A percentile compares a stretch with the other conserved stretches of the same genome.
These are phyloP conservation scores for Macadamia integrifolia DNA, from an alignment of 164 flowering plant genomes.

Conservation along the genomic window DNA sequence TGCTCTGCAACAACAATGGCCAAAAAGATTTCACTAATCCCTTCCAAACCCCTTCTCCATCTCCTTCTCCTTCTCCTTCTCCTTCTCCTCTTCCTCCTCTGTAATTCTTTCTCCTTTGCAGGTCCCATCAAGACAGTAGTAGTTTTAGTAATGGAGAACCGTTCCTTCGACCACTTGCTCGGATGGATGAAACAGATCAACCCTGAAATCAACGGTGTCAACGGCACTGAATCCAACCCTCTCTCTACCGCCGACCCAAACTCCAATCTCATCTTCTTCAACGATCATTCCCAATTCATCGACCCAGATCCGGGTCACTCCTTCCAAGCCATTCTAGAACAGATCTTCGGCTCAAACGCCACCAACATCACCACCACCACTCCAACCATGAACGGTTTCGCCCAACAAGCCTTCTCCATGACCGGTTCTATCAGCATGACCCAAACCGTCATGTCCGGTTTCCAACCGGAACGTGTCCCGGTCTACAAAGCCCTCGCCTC, in stretches of 20 bases:
- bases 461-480: constrained; percentile 44
- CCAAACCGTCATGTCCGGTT: constrained; percentile 61
- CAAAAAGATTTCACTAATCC: not conserved
- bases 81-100: constrained; percentile 12
- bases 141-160: constrained; percentile 69
- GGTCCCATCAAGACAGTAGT: constrained; percentile 63
- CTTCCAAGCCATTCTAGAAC: constrained; percentile 67
- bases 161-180: constrained; percentile 82
- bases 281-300: constrained; percentile 41
- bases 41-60: no score
- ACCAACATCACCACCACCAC: constrained; percentile 29
- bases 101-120: constrained; percentile 1
- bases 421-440: constrained; percentile 35
- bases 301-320: constrained; percentile 88
- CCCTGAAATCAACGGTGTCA: constrained; percentile 69
- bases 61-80: not conserved
- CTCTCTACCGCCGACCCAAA: constrained; percentile 36
- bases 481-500: constrained; percentile 50
- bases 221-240: constrained; percentile 56
- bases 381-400: constrained; percentile 74
- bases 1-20: not conserved
- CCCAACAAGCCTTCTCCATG: constrained; percentile 52
- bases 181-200: constrained; percentile 77
- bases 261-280: constrained; percentile 37
- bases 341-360: constrained; percentile 52